Evolutionary conservation across 2,329 filamentous ascomycete species (phyloP).

Genomic region (Cephalotrichum gorgonifer): DNA sequence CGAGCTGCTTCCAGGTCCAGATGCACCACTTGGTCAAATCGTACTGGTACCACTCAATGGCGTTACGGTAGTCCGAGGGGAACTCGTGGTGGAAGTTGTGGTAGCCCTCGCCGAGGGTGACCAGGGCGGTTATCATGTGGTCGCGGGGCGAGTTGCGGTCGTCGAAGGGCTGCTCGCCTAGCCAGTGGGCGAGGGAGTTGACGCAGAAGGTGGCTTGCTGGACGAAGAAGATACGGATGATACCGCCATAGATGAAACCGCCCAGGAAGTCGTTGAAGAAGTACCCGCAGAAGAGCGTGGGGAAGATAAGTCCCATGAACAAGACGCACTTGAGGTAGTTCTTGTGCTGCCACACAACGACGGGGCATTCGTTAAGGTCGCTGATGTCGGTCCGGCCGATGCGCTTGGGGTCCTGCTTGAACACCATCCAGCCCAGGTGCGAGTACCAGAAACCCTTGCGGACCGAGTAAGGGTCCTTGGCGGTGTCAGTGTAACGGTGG

Average conservation of each 20-base stretch:
- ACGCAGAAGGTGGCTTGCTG: slow-evolving; percentile 91
- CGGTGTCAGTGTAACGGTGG: slow-evolving; percentile 86
- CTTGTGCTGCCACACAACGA: slow-evolving; percentile 81
- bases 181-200: slow-evolving; percentile 84
- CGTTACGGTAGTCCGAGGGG: slow-evolving; percentile 86
- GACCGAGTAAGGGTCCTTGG: slow-evolving; percentile 86
- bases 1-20: slow-evolving; percentile 73
- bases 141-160: slow-evolving; percentile 87
- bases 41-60: slow-evolving; percentile 84
- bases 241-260: slow-evolving; percentile 76
- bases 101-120: slow-evolving; percentile 81
- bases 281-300: slow-evolving; percentile 64
- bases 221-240: slow-evolving; percentile 72
- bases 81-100: slow-evolving; percentile 97
- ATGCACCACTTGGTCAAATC: slow-evolving; percentile 89
- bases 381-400: slow-evolving; percentile 82
- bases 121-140: slow-evolving; percentile 74
- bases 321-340: slow-evolving; percentile 75
- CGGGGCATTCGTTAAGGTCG: slow-evolving; percentile 75
- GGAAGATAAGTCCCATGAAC: slow-evolving; percentile 67
- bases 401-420: slow-evolving; percentile 87
- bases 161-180: slow-evolving; percentile 85
- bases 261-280: slow-evolving; percentile 74
- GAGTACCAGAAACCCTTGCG: slow-evolving; percentile 80
- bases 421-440: slow-evolving; percentile 82